Conservation (phyloP, 2,329 filamentous ascomycete species). For the Albifimbria verrucaria region DNA sequence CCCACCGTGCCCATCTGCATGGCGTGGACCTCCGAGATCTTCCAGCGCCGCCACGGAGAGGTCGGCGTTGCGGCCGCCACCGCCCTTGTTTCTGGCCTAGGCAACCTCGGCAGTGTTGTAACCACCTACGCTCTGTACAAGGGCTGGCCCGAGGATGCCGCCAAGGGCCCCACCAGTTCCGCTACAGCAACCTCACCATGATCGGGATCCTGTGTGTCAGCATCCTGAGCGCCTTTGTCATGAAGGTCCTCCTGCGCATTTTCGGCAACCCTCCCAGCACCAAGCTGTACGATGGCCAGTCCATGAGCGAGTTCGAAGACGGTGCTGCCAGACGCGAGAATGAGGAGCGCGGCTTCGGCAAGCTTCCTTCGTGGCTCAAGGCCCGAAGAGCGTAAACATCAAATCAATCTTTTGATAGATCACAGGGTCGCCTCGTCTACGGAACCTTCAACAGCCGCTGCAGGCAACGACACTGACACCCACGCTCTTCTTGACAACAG, state of each 20-base stretch:
- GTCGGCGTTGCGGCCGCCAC: constrained; percentile 85
- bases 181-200: constrained; percentile 84
- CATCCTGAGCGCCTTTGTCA: constrained; percentile 67
- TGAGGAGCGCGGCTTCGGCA: constrained; percentile 55
- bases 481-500: constrained; percentile 13
- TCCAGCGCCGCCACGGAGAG: constrained; percentile 84
- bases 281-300: constrained; percentile 39
- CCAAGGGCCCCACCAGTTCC: constrained; percentile 67
- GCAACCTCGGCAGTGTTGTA: constrained; percentile 80
- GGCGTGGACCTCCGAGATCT: constrained; percentile 90
- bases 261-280: constrained; percentile 51
- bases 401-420: background rate
- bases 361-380: constrained; percentile 33
- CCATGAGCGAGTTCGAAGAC: constrained; percentile 49
- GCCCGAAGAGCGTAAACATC: constrained; percentile 17
- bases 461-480: constrained; percentile 4
- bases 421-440: background rate
- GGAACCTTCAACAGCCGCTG: constrained; percentile 6
- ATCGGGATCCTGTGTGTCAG: constrained; percentile 78
- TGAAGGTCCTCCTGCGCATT: constrained; percentile 63
- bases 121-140: constrained; percentile 89
- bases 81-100: constrained; percentile 81
- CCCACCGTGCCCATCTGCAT: constrained; percentile 91
- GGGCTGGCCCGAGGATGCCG: constrained; percentile 76
- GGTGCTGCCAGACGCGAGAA: constrained; percentile 58